A percentile compares a stretch with the other conserved stretches of the same genome.
Conservation (phyloP, 176 grass and related monocot species). For the Oryza australiensis region DNA sequence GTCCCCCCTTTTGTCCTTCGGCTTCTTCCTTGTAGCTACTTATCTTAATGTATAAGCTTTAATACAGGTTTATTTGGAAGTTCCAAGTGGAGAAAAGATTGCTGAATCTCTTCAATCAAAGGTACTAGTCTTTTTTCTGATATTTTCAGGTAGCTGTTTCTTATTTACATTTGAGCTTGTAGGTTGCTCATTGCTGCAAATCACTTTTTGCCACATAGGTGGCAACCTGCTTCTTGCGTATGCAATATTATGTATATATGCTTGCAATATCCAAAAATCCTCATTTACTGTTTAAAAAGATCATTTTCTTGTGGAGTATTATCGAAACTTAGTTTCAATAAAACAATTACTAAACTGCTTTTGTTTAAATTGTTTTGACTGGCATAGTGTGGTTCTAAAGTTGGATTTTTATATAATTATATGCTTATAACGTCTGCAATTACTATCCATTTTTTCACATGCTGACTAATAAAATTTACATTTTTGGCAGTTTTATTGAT, state of each 20-base stretch:
- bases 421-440: neutral
- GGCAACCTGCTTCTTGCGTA: neutral
- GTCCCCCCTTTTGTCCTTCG: neutral
- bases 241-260: neutral
- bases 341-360: too few relatives aligned
- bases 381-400: neutral
- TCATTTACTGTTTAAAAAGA: neutral
- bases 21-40: slow-evolving; percentile 18
- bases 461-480: too few relatives aligned
- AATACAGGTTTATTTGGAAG: slow-evolving; percentile 71
- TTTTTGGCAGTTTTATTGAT: neutral
- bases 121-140: slow-evolving; percentile 27
- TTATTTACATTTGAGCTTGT: neutral
- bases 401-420: neutral
- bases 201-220: neutral
- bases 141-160: neutral
- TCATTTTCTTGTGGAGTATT: neutral
- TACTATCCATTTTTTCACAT: neutral
- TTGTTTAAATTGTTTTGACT: neutral
- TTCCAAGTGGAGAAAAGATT: slow-evolving; percentile 62
- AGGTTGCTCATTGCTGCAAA: neutral
- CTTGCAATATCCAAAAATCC: neutral
- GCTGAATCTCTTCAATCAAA: slow-evolving; percentile 65
- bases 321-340: neutral
- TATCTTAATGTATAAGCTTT: neutral